Conservation (phyloP, 108 stramenopile species). For the Licmophora abbreviata region DNA sequence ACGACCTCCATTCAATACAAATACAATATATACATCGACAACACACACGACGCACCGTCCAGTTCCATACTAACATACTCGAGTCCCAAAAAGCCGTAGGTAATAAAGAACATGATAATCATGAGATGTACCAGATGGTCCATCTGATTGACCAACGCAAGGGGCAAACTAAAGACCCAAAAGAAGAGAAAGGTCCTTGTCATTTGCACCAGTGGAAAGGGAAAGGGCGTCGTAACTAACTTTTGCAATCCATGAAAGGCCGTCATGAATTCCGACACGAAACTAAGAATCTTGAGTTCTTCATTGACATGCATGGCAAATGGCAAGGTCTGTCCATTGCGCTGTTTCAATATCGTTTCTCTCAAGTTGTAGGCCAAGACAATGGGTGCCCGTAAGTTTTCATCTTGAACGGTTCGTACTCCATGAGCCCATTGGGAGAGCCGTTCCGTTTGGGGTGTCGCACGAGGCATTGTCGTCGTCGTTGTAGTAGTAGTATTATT, state of each 20-base stretch:
- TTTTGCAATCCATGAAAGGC: constrained; percentile 20
- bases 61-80: constrained; percentile 44
- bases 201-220: constrained; percentile 57
- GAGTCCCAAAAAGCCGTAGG: constrained; percentile 54
- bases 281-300: constrained; percentile 4
- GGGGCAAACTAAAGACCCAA: constrained; percentile 37
- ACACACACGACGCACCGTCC: constrained; percentile 22
- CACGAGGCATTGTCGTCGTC: too few species aligned
- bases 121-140: background rate
- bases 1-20: too few species aligned
- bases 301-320: constrained; percentile 10
- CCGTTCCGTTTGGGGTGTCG: too few species aligned
- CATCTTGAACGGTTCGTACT: constrained; percentile 6
- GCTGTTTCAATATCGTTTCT: constrained; percentile 15
- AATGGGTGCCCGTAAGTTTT: constrained; percentile 11
- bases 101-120: constrained; percentile 42
- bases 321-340: constrained; percentile 3
- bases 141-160: constrained; percentile 18
- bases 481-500: too few species aligned
- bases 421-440: constrained; percentile 5
- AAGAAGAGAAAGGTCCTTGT: constrained; percentile 46
- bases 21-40: too few species aligned
- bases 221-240: constrained; percentile 42
- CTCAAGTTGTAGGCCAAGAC: background rate
- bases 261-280: constrained; percentile 26